These are phyloP conservation scores for Stentor roeselii DNA, from an alignment of 73 alveolate species.

Conservation along the genomic window DNA sequence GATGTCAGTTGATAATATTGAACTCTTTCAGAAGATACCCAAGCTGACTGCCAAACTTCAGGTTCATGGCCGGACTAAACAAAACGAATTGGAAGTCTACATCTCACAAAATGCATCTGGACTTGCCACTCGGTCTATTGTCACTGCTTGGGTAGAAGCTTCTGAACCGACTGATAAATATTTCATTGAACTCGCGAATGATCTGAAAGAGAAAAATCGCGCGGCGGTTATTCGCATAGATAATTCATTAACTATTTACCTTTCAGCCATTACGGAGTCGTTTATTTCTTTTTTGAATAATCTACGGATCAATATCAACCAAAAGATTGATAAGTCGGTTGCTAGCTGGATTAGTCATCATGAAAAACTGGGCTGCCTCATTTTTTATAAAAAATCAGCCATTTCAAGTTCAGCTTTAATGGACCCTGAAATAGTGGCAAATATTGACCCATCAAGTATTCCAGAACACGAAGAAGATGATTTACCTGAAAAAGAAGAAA, in stretches of 20 bases:
- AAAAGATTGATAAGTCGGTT: not conserved
- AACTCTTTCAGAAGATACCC: constrained; percentile 9
- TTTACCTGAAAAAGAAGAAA: constrained; percentile 19
- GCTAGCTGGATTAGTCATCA: not conserved
- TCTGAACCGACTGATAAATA: constrained; percentile 3
- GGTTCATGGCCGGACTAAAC: constrained; percentile 20
- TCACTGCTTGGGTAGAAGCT: constrained; percentile 18
- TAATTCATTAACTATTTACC: constrained; percentile 12
- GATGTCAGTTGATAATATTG: constrained; percentile 8
- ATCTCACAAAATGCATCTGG: constrained; percentile 11
- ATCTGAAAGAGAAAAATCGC: not conserved
- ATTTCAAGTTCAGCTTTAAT: not conserved
- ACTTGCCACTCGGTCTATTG: not conserved
- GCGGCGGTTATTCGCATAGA: constrained; percentile 26
- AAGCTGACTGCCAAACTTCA: not conserved
- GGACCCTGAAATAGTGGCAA: constrained; percentile 22
- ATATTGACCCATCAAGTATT: not conserved
- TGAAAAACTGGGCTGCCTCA: constrained; percentile 16
- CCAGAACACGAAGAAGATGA: constrained; percentile 6
- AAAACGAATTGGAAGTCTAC: constrained; percentile 10
- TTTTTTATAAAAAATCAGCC: constrained; percentile 7
- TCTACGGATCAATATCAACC: constrained; percentile 20
- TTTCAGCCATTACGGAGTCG: constrained; percentile 13
- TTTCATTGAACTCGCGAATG: not conserved
- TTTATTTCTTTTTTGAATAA: not conserved